Conservation (phyloP, 108 stramenopile species). For the Nitzschia palea region DNA sequence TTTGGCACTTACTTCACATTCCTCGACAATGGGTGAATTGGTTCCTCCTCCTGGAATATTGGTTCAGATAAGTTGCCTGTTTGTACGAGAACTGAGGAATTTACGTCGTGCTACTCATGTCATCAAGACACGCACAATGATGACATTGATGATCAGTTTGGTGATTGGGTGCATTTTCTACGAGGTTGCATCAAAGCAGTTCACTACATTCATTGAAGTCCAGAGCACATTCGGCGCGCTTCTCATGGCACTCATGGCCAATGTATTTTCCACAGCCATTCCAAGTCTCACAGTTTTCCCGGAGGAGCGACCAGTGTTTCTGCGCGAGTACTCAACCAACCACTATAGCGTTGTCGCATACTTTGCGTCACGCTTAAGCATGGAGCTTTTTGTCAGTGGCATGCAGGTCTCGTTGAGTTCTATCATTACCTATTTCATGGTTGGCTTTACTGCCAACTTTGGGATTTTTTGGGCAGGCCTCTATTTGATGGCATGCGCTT, state of each 20-base stretch:
- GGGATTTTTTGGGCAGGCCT: constrained; percentile 23
- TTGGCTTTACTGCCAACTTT: constrained; percentile 40
- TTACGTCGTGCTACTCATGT: constrained; percentile 41
- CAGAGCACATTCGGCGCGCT: constrained; percentile 60
- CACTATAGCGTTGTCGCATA: constrained; percentile 70
- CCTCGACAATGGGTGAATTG: neutral
- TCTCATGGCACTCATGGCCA: constrained; percentile 41
- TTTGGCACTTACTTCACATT: constrained; percentile 21
- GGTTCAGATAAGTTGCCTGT: constrained; percentile 37
- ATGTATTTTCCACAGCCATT: constrained; percentile 55
- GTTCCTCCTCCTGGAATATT: constrained; percentile 33
- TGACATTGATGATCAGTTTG: constrained; percentile 51
- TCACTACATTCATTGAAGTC: constrained; percentile 28
- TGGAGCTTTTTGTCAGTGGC: constrained; percentile 45
- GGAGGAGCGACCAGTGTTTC: constrained; percentile 56
- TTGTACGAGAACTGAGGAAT: constrained; percentile 47
- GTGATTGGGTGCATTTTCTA: constrained; percentile 59
- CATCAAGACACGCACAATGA: constrained; percentile 42
- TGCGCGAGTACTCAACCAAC: constrained; percentile 81
- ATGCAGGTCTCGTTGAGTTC: constrained; percentile 26
- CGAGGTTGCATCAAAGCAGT: constrained; percentile 31
- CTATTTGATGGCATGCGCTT: constrained; percentile 44
- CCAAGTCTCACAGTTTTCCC: constrained; percentile 52
- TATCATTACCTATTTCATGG: constrained; percentile 45
- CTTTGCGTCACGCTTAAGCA: constrained; percentile 45